Percentiles rank a stretch among this genome's conserved stretches.
Evolutionary conservation across 2,329 filamentous ascomycete genomes (phyloP).

Genomic region (Xylariaceae sp.): DNA sequence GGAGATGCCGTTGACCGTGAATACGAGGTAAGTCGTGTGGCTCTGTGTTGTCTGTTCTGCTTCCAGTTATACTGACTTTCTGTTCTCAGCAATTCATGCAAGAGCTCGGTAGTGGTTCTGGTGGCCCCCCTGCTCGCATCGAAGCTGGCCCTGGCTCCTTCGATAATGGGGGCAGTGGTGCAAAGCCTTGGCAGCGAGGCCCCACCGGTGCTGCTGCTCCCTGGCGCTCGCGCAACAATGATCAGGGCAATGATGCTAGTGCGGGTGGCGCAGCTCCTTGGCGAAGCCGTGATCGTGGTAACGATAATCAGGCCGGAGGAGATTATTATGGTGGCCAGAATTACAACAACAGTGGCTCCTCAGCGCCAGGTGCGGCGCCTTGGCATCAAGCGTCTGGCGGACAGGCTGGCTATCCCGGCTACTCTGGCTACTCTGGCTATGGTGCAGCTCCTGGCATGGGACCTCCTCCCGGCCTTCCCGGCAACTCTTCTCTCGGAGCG

Average conservation of each 20-base stretch:
- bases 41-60: no score
- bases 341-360: conserved; percentile 25
- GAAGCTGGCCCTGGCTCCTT: conserved; percentile 72
- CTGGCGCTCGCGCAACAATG: conserved; percentile 61
- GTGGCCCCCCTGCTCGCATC: conserved; percentile 70
- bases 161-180: conserved; percentile 49
- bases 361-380: conserved; percentile 41
- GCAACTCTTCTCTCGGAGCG: conserved; percentile 46
- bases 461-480: conserved; percentile 40
- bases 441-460: conserved; percentile 49
- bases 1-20: conserved; percentile 89
- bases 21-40: conserved; percentile 70
- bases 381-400: conserved; percentile 58
- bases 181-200: conserved; percentile 84
- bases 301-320: conserved; percentile 36
- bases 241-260: conserved; percentile 45
- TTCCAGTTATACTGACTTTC: conserved; percentile 32
- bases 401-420: conserved; percentile 55
- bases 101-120: conserved; percentile 78
- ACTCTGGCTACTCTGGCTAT: conserved; percentile 44
- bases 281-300: conserved; percentile 52
- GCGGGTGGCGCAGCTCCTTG: conserved; percentile 55
- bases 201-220: conserved; percentile 81
- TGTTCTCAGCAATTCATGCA: conserved; percentile 83
- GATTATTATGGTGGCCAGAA: conserved; percentile 44